These are phyloP conservation scores for Hypholoma fasciculare DNA, from an alignment of 768 basidiomycete genomes.

Conservation along the genomic window DNA sequence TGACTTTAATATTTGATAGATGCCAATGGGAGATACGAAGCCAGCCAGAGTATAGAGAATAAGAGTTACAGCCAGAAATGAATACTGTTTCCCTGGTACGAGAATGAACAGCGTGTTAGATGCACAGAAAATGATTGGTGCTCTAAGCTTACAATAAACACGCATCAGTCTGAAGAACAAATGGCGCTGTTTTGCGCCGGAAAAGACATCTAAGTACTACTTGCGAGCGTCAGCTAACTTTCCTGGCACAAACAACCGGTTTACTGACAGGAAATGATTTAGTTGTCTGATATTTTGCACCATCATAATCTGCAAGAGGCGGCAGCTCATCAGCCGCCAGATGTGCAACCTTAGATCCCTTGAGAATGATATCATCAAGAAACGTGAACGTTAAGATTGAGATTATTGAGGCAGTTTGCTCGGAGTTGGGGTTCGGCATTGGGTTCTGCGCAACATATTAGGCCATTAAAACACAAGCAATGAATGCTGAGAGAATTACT, in stretches of 20 bases:
- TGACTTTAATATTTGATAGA: conserved; percentile 18
- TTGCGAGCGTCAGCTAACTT: not conserved
- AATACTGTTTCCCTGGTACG: conserved; percentile 21
- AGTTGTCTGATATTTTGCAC: conserved; percentile 16
- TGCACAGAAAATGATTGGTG: not conserved
- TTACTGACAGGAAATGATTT: conserved; percentile 12
- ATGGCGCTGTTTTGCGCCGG: conserved; percentile 40
- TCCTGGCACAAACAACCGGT: not conserved
- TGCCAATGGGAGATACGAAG: conserved; percentile 4
- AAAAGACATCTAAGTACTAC: conserved; percentile 38
- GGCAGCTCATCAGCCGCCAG: conserved; percentile 52
- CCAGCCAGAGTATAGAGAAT: not conserved
- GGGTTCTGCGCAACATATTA: conserved; percentile 24
- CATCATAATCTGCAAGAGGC: conserved; percentile 61
- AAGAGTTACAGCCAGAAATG: not conserved
- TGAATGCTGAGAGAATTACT: conserved; percentile 21
- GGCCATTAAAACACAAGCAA: not conserved
- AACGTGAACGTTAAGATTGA: conserved; percentile 46
- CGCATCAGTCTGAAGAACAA: conserved; percentile 46
- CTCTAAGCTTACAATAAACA: conserved; percentile 25
- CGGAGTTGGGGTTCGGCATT: conserved; percentile 32
- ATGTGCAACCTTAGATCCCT: conserved; percentile 41
- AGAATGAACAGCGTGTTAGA: not conserved
- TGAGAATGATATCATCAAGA: conserved; percentile 48
- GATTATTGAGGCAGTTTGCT: conserved; percentile 49